A percentile compares a stretch with the other conserved stretches of the same genome.
phyloP scores from a whole-genome alignment of 441 rosid species.

The Raphanus hybrid region DNA sequence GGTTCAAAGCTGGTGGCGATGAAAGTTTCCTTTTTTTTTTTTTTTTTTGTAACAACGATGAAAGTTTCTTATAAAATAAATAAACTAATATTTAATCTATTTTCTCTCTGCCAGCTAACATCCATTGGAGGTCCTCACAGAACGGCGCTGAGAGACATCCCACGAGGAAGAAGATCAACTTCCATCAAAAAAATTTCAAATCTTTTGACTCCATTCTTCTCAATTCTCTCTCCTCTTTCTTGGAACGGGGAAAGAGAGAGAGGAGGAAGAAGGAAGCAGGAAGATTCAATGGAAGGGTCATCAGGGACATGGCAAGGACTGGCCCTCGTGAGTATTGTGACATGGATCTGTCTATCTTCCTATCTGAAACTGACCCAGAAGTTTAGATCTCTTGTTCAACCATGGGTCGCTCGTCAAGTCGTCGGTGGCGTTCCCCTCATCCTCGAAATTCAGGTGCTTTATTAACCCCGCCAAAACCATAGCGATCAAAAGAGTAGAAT shows the following conservation, averaged over 20 bases:
- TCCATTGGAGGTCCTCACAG: conserved; percentile 41
- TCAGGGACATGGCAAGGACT: conserved; percentile 75
- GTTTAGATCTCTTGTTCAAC: conserved; percentile 78
- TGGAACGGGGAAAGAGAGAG: conserved; percentile 30
- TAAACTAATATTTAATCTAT: no score
- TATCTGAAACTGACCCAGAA: conserved; percentile 61
- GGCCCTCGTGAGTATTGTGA: conserved; percentile 61
- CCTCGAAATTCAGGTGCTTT: conserved; percentile 82
- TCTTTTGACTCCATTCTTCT: not conserved
- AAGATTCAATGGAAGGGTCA: conserved; percentile 63
- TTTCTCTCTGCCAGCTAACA: conserved; percentile 37
- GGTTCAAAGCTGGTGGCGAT: not conserved
- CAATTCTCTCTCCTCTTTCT: conserved; percentile 26
- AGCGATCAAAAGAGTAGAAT: not conserved
- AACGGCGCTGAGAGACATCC: conserved; percentile 7
- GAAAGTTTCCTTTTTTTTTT: not conserved
- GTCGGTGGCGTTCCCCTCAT: conserved; percentile 55
- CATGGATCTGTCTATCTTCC: conserved; percentile 79
- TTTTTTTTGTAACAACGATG: not conserved
- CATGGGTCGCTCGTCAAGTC: conserved; percentile 71
- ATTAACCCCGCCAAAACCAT: not conserved
- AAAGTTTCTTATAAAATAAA: not conserved
- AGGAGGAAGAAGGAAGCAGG: conserved; percentile 13
- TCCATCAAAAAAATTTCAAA: not conserved
- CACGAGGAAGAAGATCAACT: conserved; percentile 3